Conservation (phyloP, 768 basidiomycete species). For the Saitozyma sp. region DNA sequence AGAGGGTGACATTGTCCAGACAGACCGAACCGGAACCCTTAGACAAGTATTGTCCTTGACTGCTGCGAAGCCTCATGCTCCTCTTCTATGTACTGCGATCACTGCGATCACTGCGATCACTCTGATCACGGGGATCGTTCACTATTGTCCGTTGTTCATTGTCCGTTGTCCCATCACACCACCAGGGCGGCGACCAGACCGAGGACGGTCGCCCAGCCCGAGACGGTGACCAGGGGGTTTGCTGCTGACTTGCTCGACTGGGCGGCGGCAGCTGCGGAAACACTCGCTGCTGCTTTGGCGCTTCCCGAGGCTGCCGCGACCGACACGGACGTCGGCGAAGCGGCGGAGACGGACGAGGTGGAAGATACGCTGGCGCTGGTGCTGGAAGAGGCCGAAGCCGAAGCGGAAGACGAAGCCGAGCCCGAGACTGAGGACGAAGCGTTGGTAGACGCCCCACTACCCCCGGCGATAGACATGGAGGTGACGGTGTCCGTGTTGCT, state of each 20-base stretch:
- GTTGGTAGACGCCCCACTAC: slow-evolving; percentile 5
- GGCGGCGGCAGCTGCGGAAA: neutral
- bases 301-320: neutral
- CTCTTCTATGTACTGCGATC: no score
- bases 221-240: neutral
- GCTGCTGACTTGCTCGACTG: neutral
- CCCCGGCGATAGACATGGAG: slow-evolving; percentile 27
- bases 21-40: no score
- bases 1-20: no score
- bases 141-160: no score
- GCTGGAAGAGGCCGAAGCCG: slow-evolving; percentile 8
- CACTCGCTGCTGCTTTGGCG: neutral
- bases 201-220: neutral
- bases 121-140: no score
- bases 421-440: slow-evolving; percentile 18
- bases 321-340: slow-evolving; percentile 13
- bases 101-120: no score
- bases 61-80: no score
- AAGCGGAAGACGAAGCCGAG: slow-evolving; percentile 10
- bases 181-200: neutral
- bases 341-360: slow-evolving; percentile 15
- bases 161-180: neutral
- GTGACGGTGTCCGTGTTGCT: slow-evolving; percentile 27
- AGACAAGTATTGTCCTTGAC: no score
- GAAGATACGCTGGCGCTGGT: slow-evolving; percentile 12